phyloP scores from a whole-genome alignment of 805 yeast species.

The Starmerella apis region DNA sequence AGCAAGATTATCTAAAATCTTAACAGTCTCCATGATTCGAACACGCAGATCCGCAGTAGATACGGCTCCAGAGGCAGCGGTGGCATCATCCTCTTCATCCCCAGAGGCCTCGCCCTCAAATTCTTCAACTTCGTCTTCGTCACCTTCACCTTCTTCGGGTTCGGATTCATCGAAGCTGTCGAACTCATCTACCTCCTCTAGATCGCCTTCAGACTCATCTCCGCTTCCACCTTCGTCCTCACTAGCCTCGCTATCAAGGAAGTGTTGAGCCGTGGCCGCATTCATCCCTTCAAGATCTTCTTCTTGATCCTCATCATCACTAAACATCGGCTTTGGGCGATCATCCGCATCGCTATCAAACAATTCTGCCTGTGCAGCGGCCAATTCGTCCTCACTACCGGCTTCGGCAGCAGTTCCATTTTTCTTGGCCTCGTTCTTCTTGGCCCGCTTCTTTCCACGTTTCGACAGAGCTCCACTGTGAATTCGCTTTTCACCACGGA shows the following conservation, averaged over 20 bases:
- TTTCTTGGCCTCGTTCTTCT: conserved; percentile 5
- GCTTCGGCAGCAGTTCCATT: neutral
- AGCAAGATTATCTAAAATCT: conserved; percentile 80
- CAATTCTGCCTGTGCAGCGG: conserved; percentile 40
- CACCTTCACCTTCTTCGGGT: conserved; percentile 24
- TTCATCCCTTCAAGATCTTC: conserved; percentile 39
- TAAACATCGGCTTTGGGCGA: conserved; percentile 54
- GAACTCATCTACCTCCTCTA: conserved; percentile 19
- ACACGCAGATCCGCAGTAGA: conserved; percentile 76
- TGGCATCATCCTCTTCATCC: conserved; percentile 20
- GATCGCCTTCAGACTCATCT: conserved; percentile 17
- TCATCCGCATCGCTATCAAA: conserved; percentile 55
- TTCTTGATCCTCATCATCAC: conserved; percentile 56
- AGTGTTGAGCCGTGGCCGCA: conserved; percentile 25
- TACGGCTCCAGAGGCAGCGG: conserved; percentile 31
- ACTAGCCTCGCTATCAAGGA: conserved; percentile 21
- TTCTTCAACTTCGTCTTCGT: conserved; percentile 18
- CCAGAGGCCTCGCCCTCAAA: conserved; percentile 17
- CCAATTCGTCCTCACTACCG: conserved; percentile 50
- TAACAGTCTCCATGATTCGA: conserved; percentile 89
- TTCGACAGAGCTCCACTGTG: conserved; percentile 22
- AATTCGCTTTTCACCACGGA: conserved; percentile 35
- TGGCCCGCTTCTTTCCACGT: conserved; percentile 25
- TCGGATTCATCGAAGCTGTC: conserved; percentile 26
- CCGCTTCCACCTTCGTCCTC: conserved; percentile 18